Conservation (phyloP, 352 stramenopile species). For the Globisporangium uncinulatum region DNA sequence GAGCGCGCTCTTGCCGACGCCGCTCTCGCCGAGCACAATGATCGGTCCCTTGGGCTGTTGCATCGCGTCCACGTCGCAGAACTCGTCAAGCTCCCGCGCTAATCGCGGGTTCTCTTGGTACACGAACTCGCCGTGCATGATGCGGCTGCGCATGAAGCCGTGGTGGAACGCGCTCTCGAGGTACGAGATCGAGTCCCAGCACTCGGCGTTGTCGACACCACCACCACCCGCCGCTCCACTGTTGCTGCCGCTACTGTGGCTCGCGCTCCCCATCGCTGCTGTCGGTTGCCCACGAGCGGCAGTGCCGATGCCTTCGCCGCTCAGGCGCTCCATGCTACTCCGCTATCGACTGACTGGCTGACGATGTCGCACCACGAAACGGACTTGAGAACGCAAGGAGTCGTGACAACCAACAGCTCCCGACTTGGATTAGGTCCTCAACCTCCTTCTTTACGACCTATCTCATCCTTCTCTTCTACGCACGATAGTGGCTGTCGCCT, state of each 20-base stretch:
- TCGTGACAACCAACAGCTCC: no score
- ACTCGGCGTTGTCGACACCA: constrained; percentile 35
- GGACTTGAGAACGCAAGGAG: no score
- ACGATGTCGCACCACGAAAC: no score
- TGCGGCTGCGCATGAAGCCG: constrained; percentile 68
- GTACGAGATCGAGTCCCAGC: constrained; percentile 77
- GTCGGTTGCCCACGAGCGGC: no score
- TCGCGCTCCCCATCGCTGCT: no score
- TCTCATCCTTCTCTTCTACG: no score
- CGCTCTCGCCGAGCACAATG: constrained; percentile 67
- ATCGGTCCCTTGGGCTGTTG: constrained; percentile 70
- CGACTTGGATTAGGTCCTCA: no score
- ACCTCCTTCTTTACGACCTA: no score
- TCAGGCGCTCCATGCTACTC: no score
- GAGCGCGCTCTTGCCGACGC: constrained; percentile 71
- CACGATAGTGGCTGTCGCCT: neutral
- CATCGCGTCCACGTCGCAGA: constrained; percentile 84
- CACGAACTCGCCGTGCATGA: constrained; percentile 67
- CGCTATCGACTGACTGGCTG: no score
- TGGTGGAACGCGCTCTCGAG: constrained; percentile 79
- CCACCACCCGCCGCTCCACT: neutral
- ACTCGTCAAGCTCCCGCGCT: constrained; percentile 69
- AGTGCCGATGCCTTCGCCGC: no score
- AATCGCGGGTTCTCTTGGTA: constrained; percentile 64
- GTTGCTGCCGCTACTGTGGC: neutral